Evolutionary conservation across 306 rosid species (phyloP).

Genomic region (Dicorynia guianensis): DNA sequence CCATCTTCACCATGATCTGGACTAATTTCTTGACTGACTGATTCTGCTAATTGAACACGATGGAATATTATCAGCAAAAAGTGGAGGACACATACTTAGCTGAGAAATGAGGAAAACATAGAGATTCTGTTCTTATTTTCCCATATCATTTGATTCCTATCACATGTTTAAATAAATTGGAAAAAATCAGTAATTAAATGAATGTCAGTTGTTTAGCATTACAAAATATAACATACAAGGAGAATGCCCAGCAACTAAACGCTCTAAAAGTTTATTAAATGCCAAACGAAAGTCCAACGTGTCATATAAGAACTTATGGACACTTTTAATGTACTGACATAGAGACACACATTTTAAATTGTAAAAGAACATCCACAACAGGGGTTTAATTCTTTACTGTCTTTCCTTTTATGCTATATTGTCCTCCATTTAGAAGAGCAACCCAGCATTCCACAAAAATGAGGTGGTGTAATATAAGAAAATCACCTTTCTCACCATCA

Average conservation of each 20-base stretch:
- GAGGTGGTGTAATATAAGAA: slow-evolving; percentile 1
- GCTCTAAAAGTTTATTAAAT: slow-evolving; percentile 26
- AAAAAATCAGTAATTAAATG: not conserved
- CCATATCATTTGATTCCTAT: not conserved
- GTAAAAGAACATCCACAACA: slow-evolving; percentile 25
- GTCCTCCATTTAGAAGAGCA: slow-evolving; percentile 32
- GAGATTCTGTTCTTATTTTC: slow-evolving; percentile 7
- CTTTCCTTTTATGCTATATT: slow-evolving; percentile 8
- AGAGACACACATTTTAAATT: not conserved
- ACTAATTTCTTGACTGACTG: slow-evolving; percentile 53
- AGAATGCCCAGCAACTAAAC: slow-evolving; percentile 17
- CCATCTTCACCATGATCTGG: slow-evolving; percentile 51
- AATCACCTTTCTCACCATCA: slow-evolving; percentile 57
- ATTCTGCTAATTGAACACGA: slow-evolving; percentile 43
- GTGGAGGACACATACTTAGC: not conserved
- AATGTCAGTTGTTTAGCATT: slow-evolving; percentile 1
- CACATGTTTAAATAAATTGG: not conserved
- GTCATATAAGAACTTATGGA: not conserved
- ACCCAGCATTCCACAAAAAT: slow-evolving; percentile 7
- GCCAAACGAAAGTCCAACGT: too few species aligned
- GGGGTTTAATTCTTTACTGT: not conserved
- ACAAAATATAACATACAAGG: slow-evolving; percentile 6
- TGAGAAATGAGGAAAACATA: not conserved
- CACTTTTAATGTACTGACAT: not conserved
- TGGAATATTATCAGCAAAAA: slow-evolving; percentile 21